Percentiles rank a stretch among this genome's conserved stretches.
Conservation (phyloP, 1,284 basidiomycete species). For the Pterulicium gracile region DNA sequence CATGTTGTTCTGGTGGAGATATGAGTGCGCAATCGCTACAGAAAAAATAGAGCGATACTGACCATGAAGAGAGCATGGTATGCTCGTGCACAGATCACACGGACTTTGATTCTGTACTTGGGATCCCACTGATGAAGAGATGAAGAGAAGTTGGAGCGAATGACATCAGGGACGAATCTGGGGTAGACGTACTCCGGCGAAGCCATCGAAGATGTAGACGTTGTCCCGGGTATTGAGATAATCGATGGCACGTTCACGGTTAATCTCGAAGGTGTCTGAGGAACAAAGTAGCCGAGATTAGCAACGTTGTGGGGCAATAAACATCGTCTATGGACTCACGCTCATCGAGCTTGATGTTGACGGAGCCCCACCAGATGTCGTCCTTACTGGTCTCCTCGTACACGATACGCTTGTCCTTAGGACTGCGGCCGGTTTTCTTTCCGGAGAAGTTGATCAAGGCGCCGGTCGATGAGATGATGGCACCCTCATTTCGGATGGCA, state of each 20-base stretch:
- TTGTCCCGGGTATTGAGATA: constrained; percentile 98
- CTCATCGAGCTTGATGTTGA: constrained; percentile 99
- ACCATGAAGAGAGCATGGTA: constrained; percentile 99
- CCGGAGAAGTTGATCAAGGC: constrained; percentile 99
- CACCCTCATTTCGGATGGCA: constrained; percentile 95
- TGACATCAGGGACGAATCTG: constrained; percentile 4
- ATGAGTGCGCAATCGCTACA: constrained; percentile 5
- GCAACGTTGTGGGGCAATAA: too few relatives aligned
- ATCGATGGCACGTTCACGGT: constrained; percentile 99
- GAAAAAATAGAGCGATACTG: constrained; percentile 22
- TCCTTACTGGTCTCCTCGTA: constrained; percentile 97
- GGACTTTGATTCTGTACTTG: constrained; percentile 99
- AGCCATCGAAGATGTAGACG: constrained; percentile 99
- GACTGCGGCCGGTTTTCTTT: constrained; percentile 97
- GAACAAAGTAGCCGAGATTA: constrained; percentile 6
- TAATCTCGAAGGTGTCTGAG: constrained; percentile 97
- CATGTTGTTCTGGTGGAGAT: constrained; percentile 79
- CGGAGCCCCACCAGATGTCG: constrained; percentile 99
- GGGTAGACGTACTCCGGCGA: constrained; percentile 61
- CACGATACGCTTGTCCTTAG: constrained; percentile 99
- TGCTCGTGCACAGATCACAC: constrained; percentile 95
- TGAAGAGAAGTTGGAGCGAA: constrained; percentile 11
- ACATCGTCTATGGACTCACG: constrained; percentile 53
- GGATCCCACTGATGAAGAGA: constrained; percentile 75
- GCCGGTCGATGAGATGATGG: constrained; percentile 92